Evolutionary conservation across 2,329 filamentous ascomycete genomes (phyloP).

Genomic region (Ceratocystis alfenasii): DNA sequence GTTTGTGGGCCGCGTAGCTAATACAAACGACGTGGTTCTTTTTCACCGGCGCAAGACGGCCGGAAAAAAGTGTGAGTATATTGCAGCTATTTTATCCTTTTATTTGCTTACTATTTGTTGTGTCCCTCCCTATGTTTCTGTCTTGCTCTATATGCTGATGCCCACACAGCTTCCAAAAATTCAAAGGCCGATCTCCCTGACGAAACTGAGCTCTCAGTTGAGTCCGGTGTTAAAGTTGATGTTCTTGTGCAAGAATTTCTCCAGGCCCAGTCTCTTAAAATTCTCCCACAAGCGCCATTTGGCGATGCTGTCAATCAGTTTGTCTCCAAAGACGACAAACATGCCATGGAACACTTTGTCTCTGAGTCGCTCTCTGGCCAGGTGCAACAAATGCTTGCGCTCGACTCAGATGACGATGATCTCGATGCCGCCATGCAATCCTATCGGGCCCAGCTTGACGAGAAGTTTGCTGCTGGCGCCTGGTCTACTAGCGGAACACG

Average conservation of each 20-base stretch:
- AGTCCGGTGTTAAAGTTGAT: slow-evolving; percentile 60
- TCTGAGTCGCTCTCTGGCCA: slow-evolving; percentile 58
- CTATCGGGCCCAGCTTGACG: slow-evolving; percentile 57
- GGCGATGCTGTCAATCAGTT: slow-evolving; percentile 87
- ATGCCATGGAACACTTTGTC: slow-evolving; percentile 75
- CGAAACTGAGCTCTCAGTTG: slow-evolving; percentile 40
- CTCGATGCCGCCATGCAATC: slow-evolving; percentile 62
- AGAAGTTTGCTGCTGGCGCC: slow-evolving; percentile 54
- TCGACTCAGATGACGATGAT: slow-evolving; percentile 54
- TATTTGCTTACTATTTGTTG: background rate
- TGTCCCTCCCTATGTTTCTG: too few relatives aligned
- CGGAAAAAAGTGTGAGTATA: slow-evolving; percentile 26
- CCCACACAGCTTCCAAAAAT: slow-evolving; percentile 30
- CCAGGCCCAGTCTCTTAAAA: slow-evolving; percentile 74
- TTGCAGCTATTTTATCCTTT: background rate
- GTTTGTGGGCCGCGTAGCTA: slow-evolving; percentile 82
- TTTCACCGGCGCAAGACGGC: slow-evolving; percentile 81
- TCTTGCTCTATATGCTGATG: background rate
- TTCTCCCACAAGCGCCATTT: slow-evolving; percentile 84
- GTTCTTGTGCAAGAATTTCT: slow-evolving; percentile 81
- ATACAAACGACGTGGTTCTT: slow-evolving; percentile 84
- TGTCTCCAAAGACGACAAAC: slow-evolving; percentile 88
- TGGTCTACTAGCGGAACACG: slow-evolving; percentile 36
- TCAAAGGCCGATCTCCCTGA: slow-evolving; percentile 51
- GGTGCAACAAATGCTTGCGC: slow-evolving; percentile 54